These are phyloP conservation scores for Penicillium pancosmium DNA, from an alignment of 495 filamentous ascomycete species.

Conservation along the genomic window DNA sequence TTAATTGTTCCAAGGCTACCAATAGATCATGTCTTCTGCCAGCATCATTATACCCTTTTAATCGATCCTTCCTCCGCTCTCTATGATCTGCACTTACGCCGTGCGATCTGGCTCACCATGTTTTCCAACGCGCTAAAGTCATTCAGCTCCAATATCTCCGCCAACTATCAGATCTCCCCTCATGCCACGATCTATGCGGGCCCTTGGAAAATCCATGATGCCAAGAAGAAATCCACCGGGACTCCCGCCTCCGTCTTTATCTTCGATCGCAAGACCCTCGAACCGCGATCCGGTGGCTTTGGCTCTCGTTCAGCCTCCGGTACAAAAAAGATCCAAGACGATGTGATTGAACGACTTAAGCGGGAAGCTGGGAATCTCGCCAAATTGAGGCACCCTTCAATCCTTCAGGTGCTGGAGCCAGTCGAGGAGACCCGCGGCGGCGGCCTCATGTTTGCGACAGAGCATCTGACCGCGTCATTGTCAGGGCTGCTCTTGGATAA, in stretches of 20 bases:
- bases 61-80: background rate
- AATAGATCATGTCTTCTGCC: no score
- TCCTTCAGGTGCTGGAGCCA: slow-evolving; percentile 91
- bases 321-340: slow-evolving; percentile 79
- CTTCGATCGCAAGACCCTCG: slow-evolving; percentile 86
- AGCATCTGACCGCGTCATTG: slow-evolving; percentile 85
- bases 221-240: slow-evolving; percentile 90
- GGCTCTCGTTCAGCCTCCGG: slow-evolving; percentile 64
- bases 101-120: slow-evolving; percentile 56
- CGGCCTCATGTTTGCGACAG: slow-evolving; percentile 94
- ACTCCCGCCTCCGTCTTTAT: slow-evolving; percentile 91
- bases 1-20: no score
- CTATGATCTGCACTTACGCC: background rate
- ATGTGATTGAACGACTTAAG: slow-evolving; percentile 86
- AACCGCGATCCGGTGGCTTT: slow-evolving; percentile 62
- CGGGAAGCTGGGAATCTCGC: slow-evolving; percentile 88
- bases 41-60: no score
- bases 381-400: slow-evolving; percentile 82
- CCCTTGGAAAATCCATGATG: slow-evolving; percentile 96
- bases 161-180: slow-evolving; percentile 81
- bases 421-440: slow-evolving; percentile 91
- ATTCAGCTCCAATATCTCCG: slow-evolving; percentile 85
- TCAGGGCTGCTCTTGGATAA: slow-evolving; percentile 82
- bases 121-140: slow-evolving; percentile 91
- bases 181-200: slow-evolving; percentile 73